Evolutionary conservation across 148 eudicot genomes (phyloP).

Genomic region (Amaranthus hypochondriacus): DNA sequence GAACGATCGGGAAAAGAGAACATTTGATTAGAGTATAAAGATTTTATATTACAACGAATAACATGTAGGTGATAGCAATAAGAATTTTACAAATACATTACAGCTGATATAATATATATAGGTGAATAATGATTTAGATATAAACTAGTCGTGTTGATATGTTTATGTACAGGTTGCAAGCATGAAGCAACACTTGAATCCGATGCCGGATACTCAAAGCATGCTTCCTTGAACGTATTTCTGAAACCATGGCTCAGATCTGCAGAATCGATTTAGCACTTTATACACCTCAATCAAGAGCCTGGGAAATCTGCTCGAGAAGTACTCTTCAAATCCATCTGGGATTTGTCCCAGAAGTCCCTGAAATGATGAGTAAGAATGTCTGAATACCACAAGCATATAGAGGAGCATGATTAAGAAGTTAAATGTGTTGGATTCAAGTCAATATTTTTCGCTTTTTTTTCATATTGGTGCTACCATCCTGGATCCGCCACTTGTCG

Average conservation of each 20-base stretch:
- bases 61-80: not conserved
- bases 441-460: too few relatives aligned
- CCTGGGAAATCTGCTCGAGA: conserved; percentile 30
- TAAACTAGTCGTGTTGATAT: not conserved
- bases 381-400: not conserved
- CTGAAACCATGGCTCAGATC: conserved; percentile 30
- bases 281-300: conserved; percentile 38
- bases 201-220: conserved; percentile 9
- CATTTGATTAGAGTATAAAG: not conserved
- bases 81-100: not conserved
- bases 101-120: not conserved
- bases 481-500: not conserved
- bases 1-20: not conserved
- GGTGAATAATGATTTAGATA: not conserved
- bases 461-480: not conserved
- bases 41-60: not conserved
- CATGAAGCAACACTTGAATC: not conserved
- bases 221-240: conserved; percentile 28
- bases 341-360: conserved; percentile 34
- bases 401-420: not conserved
- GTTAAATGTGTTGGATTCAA: not conserved
- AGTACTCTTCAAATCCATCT: conserved; percentile 40
- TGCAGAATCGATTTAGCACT: conserved; percentile 27
- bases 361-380: conserved; percentile 13
- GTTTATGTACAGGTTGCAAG: conserved; percentile 11